Base-by-base conservation (phyloP, 306 rosid genomes). In the Cercis canadensis region DNA sequence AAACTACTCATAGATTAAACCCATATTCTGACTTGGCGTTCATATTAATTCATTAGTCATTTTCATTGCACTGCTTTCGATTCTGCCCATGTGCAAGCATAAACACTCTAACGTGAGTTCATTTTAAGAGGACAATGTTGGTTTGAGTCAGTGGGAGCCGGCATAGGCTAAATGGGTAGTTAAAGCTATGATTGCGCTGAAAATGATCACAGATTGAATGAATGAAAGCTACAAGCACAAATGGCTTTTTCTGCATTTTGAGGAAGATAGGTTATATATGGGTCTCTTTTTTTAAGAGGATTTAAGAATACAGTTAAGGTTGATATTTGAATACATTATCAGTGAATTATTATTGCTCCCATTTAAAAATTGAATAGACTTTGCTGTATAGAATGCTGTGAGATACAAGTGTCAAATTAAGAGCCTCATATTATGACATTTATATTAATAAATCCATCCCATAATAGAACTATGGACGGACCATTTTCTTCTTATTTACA, bases 31-130 rank as follows among this genome's bases (percentile, higher is more conserved):
- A 36, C 21, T 60, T 49, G 61, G 53, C 53, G 11, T 51, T 58
- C 39, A 69, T 34, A 29, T 73, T 13, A 8, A 67, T n/a, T 61
- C 62, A 63, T 45, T 79, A 49, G 73, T 74, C 64, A 55, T 54
- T 74, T 68, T 74, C 73, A 74, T 37, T 64, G 62, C 58, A 62
- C 57, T 14, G 4, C 21, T 47, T 79, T 62, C 32, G 11, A 45
- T 39, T 62, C 14, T 57, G 41, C 50, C 62, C 81, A 75, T 80
- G 84, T 80, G 84, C 81, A 63, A 64, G 8, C 78, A 69, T 69
- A 15, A 69, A 45, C 50, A 69, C 39, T 43, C 56, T 46, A 46
- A 53, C 24, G 11, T 51, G 6, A 65, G 19, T 56, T 64, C 56
- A 58, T 52, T 54, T 55, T 66, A 65, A 37, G 46, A 49, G 15